A percentile compares a stretch with the other conserved stretches of the same genome.
Evolutionary conservation across 2,329 filamentous ascomycete genomes (phyloP).

Genomic region (Aspergillus flavus): DNA sequence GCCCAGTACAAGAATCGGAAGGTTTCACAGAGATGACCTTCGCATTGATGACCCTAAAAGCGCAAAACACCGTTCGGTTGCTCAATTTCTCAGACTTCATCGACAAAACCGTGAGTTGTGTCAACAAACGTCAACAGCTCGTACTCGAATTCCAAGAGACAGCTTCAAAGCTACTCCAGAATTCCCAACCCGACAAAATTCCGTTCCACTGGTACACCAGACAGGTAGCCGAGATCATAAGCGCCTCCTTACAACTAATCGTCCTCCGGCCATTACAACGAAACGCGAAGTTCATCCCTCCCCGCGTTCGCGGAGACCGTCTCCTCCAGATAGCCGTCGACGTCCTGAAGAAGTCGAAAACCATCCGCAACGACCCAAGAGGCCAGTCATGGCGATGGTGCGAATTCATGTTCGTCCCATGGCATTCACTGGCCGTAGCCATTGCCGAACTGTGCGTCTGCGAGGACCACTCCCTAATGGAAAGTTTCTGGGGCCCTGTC

Average conservation of each 20-base stretch:
- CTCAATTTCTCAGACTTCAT: slow-evolving; percentile 30
- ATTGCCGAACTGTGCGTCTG: slow-evolving; percentile 36
- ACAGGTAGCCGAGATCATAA: slow-evolving; percentile 24
- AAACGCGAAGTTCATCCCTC: slow-evolving; percentile 26
- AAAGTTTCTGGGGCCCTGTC: slow-evolving; percentile 29
- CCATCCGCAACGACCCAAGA: slow-evolving; percentile 25
- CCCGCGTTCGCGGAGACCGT: slow-evolving; percentile 23
- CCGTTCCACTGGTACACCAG: slow-evolving; percentile 31
- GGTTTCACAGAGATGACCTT: slow-evolving; percentile 35
- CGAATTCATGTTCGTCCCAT: slow-evolving; percentile 32
- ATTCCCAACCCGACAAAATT: slow-evolving; percentile 22
- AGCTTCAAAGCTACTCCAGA: slow-evolving; percentile 22
- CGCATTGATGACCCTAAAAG: slow-evolving; percentile 25
- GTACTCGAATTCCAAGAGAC: slow-evolving; percentile 29
- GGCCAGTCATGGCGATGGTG: slow-evolving; percentile 31
- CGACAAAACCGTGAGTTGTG: slow-evolving; percentile 25
- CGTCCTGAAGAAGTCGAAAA: slow-evolving; percentile 24
- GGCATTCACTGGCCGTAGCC: slow-evolving; percentile 37
- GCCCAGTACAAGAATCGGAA: slow-evolving; percentile 17
- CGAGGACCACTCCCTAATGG: slow-evolving; percentile 24
- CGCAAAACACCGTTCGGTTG: slow-evolving; percentile 25
- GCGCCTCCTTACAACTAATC: slow-evolving; percentile 31
- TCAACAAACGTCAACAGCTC: slow-evolving; percentile 28
- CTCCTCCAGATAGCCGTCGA: slow-evolving; percentile 31
- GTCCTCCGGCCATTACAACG: slow-evolving; percentile 32